Conservation (phyloP, 306 rosid species). For the Vicia faba region DNA sequence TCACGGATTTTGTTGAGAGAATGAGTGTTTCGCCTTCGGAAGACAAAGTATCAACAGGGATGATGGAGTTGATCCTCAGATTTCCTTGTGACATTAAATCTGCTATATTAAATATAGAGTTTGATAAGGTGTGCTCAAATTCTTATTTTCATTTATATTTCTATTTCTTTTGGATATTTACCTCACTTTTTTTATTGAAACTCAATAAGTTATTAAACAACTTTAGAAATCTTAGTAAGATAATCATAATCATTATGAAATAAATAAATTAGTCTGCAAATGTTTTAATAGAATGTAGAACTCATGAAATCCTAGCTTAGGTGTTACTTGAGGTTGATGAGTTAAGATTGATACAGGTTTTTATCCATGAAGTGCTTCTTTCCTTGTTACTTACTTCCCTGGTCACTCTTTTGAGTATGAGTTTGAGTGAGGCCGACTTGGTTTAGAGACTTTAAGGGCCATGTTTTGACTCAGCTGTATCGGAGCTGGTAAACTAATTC, state of each 20-base stretch:
- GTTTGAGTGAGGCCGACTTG: background rate
- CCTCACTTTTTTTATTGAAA: conserved; percentile 9
- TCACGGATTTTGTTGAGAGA: conserved; percentile 63
- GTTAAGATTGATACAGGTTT: background rate
- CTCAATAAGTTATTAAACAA: background rate
- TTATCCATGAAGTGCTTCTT: background rate
- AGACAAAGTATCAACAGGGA: conserved; percentile 89
- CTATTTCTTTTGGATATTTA: conserved; percentile 9
- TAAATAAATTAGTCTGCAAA: conserved; percentile 15
- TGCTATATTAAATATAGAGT: conserved; percentile 69
- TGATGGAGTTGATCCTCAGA: conserved; percentile 75
- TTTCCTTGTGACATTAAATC: conserved; percentile 84
- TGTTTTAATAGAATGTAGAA: conserved; percentile 23
- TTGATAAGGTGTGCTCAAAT: conserved; percentile 70
- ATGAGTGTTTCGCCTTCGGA: conserved; percentile 86
- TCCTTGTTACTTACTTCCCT: background rate
- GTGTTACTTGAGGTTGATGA: background rate
- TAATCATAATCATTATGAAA: background rate
- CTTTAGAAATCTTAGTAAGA: conserved; percentile 14
- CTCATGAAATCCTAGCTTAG: conserved; percentile 5
- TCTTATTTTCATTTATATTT: conserved; percentile 12
- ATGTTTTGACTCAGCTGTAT: background rate
- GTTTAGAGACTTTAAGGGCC: background rate
- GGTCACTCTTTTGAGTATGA: background rate
- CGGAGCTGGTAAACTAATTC: background rate